phyloP scores from a whole-genome alignment of 192 early-diverging fungal genomes.

The Backusella circina region DNA sequence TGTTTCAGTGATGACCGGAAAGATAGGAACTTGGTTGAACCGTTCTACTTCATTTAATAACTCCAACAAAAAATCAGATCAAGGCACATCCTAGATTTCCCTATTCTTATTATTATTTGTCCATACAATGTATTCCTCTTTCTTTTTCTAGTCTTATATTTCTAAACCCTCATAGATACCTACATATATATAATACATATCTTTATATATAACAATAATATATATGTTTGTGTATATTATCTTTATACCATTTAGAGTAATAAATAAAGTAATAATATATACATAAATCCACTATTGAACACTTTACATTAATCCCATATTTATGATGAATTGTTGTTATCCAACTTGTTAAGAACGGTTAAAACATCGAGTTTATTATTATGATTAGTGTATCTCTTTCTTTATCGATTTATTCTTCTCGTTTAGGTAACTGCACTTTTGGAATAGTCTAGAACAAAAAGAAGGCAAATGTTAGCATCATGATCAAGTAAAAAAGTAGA shows the following conservation, averaged over 20 bases:
- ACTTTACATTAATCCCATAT: too few relatives aligned
- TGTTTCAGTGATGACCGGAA: constrained; percentile 1
- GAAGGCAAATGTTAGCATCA: neutral
- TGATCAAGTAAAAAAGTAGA: neutral
- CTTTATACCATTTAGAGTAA: too few relatives aligned
- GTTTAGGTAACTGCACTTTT: neutral
- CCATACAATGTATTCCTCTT: neutral
- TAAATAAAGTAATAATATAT: too few relatives aligned
- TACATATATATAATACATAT: neutral
- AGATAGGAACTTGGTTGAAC: constrained; percentile 12
- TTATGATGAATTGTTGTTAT: too few relatives aligned
- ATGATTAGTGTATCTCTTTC: neutral
- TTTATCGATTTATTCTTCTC: neutral
- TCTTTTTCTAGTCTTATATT: neutral
- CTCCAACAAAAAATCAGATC: neutral
- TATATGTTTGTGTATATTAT: neutral
- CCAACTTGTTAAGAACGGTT: too few relatives aligned
- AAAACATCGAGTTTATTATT: too few relatives aligned
- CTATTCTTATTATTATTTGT: neutral
- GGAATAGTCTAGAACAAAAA: neutral
- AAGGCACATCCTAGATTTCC: neutral
- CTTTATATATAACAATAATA: neutral
- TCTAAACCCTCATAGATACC: neutral
- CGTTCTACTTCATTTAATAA: constrained; percentile 15
- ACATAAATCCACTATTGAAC: too few relatives aligned